Evolutionary conservation across 2,329 filamentous ascomycete species (phyloP), one percentile per base, ranked within the genome.

Genomic region (Penicillium freii): DNA sequence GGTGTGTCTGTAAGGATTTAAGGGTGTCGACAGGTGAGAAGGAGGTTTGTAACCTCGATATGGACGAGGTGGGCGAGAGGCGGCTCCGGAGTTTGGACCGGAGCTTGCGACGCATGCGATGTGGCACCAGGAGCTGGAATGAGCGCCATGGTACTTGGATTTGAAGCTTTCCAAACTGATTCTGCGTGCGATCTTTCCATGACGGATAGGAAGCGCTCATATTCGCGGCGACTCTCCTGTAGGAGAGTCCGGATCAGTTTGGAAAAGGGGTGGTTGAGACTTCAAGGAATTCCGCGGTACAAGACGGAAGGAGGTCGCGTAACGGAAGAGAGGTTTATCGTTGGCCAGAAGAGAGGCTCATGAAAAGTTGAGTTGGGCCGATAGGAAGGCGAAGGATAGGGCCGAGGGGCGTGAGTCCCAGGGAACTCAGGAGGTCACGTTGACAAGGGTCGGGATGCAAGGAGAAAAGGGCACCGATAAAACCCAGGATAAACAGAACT

Each of bases 21-120:
- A 97, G 76, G 13, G 91, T 92, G 70, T 95, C 88, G 68, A 84
- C 80, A 5, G 91, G 87, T 64, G 89, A 92, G 75, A 92, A 90
- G 1, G 92, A 96, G 17, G 87, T 92, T 75, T 95, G 84, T 54
- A 97, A 81, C 31, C 82, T 82, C 50, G 91, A 84, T 69, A 97
- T 85, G 62, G 88, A 88, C 50, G 90, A 87, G 23, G 87, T 83
- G 45, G 87, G 86, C 40, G 86, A 85, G 66, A 86, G 78, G 64
- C 86, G 79, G 69, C 85, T 86, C 64, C 86, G 85, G 68, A 90
- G 81, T 70, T 87, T 87, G 57, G 87, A 89, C 61, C 87, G 81
- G 73, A 89, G 80, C 75, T 84, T 86, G 68, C 87, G 79, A 66
- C 87, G 85, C 71, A 88, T 79, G 62, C 86, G 81, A 73, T 87